Evolutionary conservation across 768 basidiomycete genomes (phyloP), one percentile per base, ranked within the genome.

Genomic region (Leucosporidium scottii): DNA sequence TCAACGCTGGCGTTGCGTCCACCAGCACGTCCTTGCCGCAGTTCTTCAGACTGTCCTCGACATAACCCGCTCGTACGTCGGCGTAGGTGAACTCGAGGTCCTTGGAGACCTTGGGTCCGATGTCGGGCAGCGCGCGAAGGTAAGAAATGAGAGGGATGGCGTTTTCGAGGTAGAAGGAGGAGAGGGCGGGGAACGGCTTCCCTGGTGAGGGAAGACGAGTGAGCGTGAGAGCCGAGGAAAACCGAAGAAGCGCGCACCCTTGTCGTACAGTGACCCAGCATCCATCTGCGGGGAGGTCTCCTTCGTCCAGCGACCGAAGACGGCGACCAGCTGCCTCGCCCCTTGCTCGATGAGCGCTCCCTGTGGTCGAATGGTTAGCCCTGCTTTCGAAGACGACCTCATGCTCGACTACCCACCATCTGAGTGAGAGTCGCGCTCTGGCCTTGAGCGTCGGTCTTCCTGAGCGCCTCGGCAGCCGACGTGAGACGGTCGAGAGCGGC

Each of bases 401-500:
- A n/a, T n/a, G n/a, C 25, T 27, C 13, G 2, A 17, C 7, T 20
- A 51, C 59, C 30, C 56, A 69, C 72, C 72, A 73, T 69, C 30
- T 73, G 62, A 0, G 68, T 68, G 1, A 72, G 63, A 6, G 73
- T 74, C 15, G 49, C 65, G 21, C 65, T 62, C 55, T 71, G 72
- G n/a, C 73, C 75, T 53, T 73, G 69, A 17, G 69, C 63, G 48
- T 69, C 69, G 21, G 65, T 69, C 64, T 72, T 73, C 36, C 68
- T 54, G 15, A 74, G 54, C 17, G 70, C 69, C 44, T 75, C 75
- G 0, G 66, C 62, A 8, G 75, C 73, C 6, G 66, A 59, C 47
- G 70, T 66, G 34, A 76, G 64, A 10, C 74, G 60, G 51, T 71
- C 72, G 28, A 76, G 56, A 12, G 72, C 67, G 18, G 72, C 70